These are phyloP conservation scores for Microbotryum saponariae DNA, from an alignment of 1,284 basidiomycete species.

Conservation along the genomic window DNA sequence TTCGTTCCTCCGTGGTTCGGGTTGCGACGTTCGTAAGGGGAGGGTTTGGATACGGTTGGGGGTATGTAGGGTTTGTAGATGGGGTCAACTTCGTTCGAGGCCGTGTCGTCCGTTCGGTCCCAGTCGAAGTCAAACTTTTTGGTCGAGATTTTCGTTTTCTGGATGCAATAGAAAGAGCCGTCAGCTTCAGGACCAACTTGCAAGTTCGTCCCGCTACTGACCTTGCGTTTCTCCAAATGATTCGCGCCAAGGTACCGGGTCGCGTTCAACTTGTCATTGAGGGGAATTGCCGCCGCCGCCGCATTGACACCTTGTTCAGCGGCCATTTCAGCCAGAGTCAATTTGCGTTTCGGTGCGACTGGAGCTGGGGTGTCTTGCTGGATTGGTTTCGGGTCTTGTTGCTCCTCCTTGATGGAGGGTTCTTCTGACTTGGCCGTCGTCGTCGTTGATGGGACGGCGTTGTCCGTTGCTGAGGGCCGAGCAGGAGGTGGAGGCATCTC, in stretches of 20 bases:
- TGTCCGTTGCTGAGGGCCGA: conserved; percentile 42
- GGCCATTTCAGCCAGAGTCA: conserved; percentile 31
- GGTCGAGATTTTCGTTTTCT: conserved; percentile 86
- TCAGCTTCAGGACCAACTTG: background rate
- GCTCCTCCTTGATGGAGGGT: background rate
- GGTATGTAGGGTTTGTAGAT: conserved; percentile 30
- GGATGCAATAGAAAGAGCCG: conserved; percentile 40
- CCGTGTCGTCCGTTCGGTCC: conserved; percentile 89
- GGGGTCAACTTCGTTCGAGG: conserved; percentile 42
- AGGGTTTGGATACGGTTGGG: background rate
- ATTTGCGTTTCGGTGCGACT: conserved; percentile 8
- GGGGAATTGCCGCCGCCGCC: conserved; percentile 1
- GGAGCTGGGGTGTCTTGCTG: conserved; percentile 37
- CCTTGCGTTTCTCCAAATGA: conserved; percentile 51
- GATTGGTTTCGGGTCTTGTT: background rate
- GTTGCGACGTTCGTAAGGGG: background rate
- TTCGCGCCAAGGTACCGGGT: conserved; percentile 67
- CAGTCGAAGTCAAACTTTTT: conserved; percentile 98
- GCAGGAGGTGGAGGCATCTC: too few species aligned
- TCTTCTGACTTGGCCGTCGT: conserved; percentile 1
- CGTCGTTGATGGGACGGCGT: conserved; percentile 50
- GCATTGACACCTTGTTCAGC: background rate
- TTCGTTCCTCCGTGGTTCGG: background rate
- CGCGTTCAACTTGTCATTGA: conserved; percentile 25
- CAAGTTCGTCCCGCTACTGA: background rate